A percentile compares a stretch with the other conserved stretches of the same genome.
Evolutionary conservation across 192 early-diverging fungal species (phyloP).

Genomic region (Spizellomyces sp.): DNA sequence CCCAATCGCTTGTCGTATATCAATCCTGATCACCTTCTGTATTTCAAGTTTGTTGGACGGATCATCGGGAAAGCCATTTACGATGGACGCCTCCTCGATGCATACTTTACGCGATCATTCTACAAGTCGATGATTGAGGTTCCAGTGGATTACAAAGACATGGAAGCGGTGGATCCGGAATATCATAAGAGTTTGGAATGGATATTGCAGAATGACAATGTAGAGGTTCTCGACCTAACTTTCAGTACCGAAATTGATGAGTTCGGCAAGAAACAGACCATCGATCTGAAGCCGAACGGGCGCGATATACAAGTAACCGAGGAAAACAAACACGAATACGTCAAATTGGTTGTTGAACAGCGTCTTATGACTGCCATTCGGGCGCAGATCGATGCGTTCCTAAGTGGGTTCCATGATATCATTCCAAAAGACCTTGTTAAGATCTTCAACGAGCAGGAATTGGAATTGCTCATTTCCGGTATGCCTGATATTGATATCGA

Average conservation of each 20-base stretch:
- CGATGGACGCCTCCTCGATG: slow-evolving; percentile 91
- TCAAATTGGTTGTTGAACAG: slow-evolving; percentile 90
- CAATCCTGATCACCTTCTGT: slow-evolving; percentile 92
- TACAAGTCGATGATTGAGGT: slow-evolving; percentile 96
- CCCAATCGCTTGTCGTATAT: slow-evolving; percentile 90
- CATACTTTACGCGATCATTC: slow-evolving; percentile 98
- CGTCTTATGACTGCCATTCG: slow-evolving; percentile 87
- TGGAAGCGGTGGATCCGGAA: slow-evolving; percentile 96
- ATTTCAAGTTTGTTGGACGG: slow-evolving; percentile 98
- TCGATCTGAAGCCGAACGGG: slow-evolving; percentile 89
- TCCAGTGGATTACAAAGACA: slow-evolving; percentile 93
- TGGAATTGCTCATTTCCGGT: slow-evolving; percentile 97
- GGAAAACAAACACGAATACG: slow-evolving; percentile 97
- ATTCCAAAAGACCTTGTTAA: slow-evolving; percentile 89
- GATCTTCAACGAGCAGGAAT: slow-evolving; percentile 99
- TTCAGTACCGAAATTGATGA: slow-evolving; percentile 93
- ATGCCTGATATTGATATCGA: slow-evolving; percentile 99
- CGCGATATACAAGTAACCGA: slow-evolving; percentile 89
- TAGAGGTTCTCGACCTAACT: slow-evolving; percentile 90
- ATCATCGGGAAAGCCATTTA: slow-evolving; percentile 99
- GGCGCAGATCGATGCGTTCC: slow-evolving; percentile 92
- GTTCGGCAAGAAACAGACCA: slow-evolving; percentile 82
- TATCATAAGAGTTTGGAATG: slow-evolving; percentile 97
- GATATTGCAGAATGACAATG: slow-evolving; percentile 97
- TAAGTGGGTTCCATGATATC: slow-evolving; percentile 93